Base-by-base conservation (phyloP, 108 stramenopile genomes). In the Stephanodiscus minutulus region DNA sequence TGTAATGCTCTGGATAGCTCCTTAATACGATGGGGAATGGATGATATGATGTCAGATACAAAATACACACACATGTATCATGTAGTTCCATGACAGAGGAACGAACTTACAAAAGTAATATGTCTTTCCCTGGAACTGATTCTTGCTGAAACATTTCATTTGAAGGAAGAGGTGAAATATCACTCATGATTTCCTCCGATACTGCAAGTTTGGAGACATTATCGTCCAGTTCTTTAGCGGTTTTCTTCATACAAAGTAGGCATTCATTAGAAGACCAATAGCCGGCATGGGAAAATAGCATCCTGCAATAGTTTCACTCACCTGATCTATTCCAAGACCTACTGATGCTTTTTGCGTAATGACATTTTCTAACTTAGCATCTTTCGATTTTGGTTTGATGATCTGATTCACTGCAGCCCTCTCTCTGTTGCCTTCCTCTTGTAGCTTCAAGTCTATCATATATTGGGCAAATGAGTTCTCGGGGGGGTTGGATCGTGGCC, bases 1-100 rank as follows among this genome's bases (percentile, higher is more conserved):
- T 61, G 62, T 87, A 90, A 50, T 88, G 89, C 48, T 87, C 84
- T 0, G 86, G 80, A 58, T 74, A 60, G 46, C 86, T 85, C 46
- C 73, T 73, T 2, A 24, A 70, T 6, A 36, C 18, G 10, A 17
- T 5, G 27, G 17, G 7, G 27, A 5, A 56, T 29, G 27, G 5
- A 29, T 5, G 55, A 56, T 13, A 4, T 4, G 29, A 31, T 27
- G 28, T 17, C 25, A 29, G 29, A 3, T 12, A 29, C 28, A 41
- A 55, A 36, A 5, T 7, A 24, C 22, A 3, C 3, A 61, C n/a
- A 15, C 60, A 39, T 43, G 18, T 8, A 62, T 15, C 29, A 62
- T 3, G 39, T 24, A 62, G 21, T 2, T 39, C 11, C 39, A 9
- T 55, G 54, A 55, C 3, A 20, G 13, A 4, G 28, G 24, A n/a